A percentile compares a stretch with the other conserved stretches of the same genome.
Evolutionary conservation across 1,284 basidiomycete genomes (phyloP).

Genomic region (Microbotryomycetes sp.): DNA sequence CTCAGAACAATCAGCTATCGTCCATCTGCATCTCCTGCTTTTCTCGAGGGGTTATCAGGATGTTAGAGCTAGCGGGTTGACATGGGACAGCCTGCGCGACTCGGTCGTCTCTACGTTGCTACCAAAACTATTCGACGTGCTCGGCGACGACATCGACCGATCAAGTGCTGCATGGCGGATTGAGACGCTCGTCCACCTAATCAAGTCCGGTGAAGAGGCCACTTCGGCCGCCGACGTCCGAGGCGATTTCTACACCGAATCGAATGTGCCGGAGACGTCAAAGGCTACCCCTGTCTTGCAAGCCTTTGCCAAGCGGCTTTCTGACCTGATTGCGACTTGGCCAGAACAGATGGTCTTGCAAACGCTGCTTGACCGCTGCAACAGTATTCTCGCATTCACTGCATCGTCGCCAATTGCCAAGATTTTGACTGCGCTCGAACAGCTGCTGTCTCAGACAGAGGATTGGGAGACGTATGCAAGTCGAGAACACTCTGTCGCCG

Average conservation of each 20-base stretch:
- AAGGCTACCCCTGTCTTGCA: conserved; percentile 54
- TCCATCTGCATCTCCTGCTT: conserved; percentile 15
- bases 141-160: conserved; percentile 25
- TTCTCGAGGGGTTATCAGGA: conserved; percentile 1
- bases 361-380: conserved; percentile 67
- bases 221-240: conserved; percentile 38
- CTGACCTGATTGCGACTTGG: conserved; percentile 66
- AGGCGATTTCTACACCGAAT: conserved; percentile 68
- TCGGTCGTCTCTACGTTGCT: conserved; percentile 18
- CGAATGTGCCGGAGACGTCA: conserved; percentile 61
- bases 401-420: conserved; percentile 71
- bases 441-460: conserved; percentile 76
- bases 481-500: conserved; percentile 68
- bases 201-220: conserved; percentile 6
- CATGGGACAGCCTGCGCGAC: conserved; percentile 1
- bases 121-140: conserved; percentile 15
- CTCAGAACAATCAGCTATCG: conserved; percentile 23
- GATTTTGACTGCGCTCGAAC: conserved; percentile 76
- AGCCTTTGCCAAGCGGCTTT: conserved; percentile 52
- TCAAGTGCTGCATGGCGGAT: conserved; percentile 18
- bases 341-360: conserved; percentile 96
- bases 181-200: conserved; percentile 22
- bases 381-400: conserved; percentile 58
- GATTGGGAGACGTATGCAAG: conserved; percentile 98
- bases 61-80: neutral